Base-by-base conservation (phyloP, 768 basidiomycete species). In the Mycena kentingensis region DNA sequence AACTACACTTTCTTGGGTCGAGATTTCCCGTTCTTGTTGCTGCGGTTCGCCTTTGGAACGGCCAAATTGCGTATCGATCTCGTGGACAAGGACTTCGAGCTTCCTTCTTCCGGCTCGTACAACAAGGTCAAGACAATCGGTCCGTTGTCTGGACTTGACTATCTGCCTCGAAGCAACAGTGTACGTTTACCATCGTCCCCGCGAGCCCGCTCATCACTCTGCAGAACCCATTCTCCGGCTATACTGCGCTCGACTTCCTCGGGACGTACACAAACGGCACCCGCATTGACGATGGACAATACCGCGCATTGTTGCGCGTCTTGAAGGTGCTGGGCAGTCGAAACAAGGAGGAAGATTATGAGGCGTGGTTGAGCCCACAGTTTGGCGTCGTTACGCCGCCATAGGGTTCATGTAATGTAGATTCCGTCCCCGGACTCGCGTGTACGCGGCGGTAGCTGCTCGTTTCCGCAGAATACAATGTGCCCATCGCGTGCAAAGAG, bases 401-500 rank as follows among this genome's bases (percentile, higher is more conserved):
- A 31, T 49, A 26, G 48, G 11, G 25, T 47, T 50, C 54, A 71
- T 47, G 65, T 63, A 27, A 69, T 66, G 21, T 62, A 70, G 18
- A 68, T 54, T 11, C 69, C 70, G 42, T 68, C 55, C 27, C 61
- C 58, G n/a, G 21, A 10, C 18, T 57, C 51, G 4, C 44, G 32
- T 19, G 56, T 63, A 19, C 41, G 47, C 4, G 64, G 53, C 2
- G 54, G 44, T 32, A 83, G 57, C 28, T 62, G 69, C 54, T 84
- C 81, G 59, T 82, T 81, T 25, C 90, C 88, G 42, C 82, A 69
- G 60, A 87, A 85, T 4, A 88, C 68, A 18, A 85, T 75, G 65
- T 92, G 88, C 0, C 87, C 76, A 44, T 81, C 74, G 58, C 78
- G 77, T 44, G 83, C 80, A 63, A 85, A 88, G 16, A 89, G 70